phyloP scores from a whole-genome alignment of 176 grass and related monocot genomes.

The Eragrostis curvula region DNA sequence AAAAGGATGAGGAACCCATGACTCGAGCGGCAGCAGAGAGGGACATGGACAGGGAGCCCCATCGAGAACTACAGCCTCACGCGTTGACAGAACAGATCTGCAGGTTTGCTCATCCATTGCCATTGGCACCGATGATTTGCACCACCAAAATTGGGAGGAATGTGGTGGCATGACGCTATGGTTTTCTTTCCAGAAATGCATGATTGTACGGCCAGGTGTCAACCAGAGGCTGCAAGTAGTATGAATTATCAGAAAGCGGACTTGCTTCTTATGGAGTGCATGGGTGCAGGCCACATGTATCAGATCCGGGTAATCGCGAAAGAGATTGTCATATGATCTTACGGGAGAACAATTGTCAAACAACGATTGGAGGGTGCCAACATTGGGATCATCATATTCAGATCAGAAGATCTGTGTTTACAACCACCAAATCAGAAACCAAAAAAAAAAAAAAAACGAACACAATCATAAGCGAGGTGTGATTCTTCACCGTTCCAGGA shows the following conservation, averaged over 20 bases:
- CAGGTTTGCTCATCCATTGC: not conserved
- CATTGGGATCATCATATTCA: not conserved
- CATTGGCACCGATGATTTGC: not conserved
- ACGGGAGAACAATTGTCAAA: not conserved
- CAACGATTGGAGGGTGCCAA: not conserved
- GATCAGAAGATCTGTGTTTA: not conserved
- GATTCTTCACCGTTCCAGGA: not conserved
- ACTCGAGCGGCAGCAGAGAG: not conserved
- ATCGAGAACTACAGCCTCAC: constrained; percentile 12
- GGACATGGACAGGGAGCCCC: not conserved
- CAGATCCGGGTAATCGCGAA: not conserved
- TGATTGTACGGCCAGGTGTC: not conserved
- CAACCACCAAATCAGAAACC: constrained; percentile 2
- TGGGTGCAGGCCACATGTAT: constrained; percentile 10
- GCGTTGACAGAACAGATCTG: not conserved
- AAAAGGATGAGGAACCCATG: not conserved
- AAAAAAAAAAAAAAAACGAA: not conserved
- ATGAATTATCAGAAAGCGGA: constrained; percentile 2
- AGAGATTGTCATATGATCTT: no score
- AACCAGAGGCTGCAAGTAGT: not conserved
- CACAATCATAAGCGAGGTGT: not conserved
- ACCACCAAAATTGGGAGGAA: not conserved
- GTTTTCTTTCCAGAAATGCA: not conserved
- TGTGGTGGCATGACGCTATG: not conserved
- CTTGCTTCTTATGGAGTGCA: constrained; percentile 8